phyloP scores from a whole-genome alignment of 108 stramenopile species.

The Chaetoceros muelleri region DNA sequence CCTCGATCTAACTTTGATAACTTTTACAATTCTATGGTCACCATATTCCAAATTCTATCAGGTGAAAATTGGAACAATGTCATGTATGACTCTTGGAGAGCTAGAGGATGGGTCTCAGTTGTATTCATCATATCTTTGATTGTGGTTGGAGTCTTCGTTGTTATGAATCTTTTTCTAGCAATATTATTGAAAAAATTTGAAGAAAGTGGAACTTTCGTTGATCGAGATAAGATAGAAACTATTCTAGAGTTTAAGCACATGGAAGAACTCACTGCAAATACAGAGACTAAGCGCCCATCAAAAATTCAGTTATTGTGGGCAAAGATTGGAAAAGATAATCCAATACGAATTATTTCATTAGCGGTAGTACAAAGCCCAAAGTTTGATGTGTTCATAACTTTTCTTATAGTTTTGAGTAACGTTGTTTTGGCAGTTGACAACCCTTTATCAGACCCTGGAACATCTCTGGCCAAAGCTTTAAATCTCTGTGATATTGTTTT shows the following conservation, averaged over 20 bases:
- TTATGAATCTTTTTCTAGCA: constrained; percentile 55
- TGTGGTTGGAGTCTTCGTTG: constrained; percentile 32
- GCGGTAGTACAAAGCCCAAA: constrained; percentile 1
- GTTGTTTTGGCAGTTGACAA: constrained; percentile 24
- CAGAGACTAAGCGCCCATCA: neutral
- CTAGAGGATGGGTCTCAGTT: constrained; percentile 20
- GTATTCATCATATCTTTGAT: constrained; percentile 39
- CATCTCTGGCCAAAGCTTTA: constrained; percentile 7
- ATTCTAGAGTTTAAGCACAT: neutral
- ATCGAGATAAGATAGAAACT: neutral
- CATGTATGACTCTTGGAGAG: constrained; percentile 48
- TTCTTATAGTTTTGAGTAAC: constrained; percentile 23
- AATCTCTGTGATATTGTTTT: constrained; percentile 24
- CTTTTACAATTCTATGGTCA: constrained; percentile 22
- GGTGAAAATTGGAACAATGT: constrained; percentile 58
- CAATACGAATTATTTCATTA: neutral
- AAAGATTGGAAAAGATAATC: constrained; percentile 1
- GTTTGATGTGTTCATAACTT: constrained; percentile 19
- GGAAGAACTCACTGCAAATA: neutral
- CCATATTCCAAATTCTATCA: constrained; percentile 42
- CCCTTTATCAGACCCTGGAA: constrained; percentile 25
- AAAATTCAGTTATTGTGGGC: neutral
- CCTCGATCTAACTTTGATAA: constrained; percentile 50
- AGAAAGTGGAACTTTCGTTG: constrained; percentile 8
- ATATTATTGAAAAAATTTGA: constrained; percentile 49